Conservation (phyloP, 257 asterid genomes). For the Paulownia fortunei region DNA sequence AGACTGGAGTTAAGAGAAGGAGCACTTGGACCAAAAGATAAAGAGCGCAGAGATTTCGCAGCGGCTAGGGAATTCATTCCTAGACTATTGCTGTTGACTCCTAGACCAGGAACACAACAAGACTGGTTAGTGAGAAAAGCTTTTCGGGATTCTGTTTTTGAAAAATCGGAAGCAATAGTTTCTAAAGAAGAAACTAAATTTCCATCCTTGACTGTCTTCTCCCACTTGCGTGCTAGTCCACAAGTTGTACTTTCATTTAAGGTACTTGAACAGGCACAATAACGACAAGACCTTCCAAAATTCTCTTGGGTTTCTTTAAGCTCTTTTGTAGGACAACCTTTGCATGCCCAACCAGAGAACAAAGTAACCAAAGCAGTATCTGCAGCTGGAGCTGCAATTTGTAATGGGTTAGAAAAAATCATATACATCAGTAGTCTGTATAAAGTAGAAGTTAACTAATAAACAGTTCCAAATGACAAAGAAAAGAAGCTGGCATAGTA, state of each 20-base stretch:
- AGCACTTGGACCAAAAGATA: conserved; percentile 80
- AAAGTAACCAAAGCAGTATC: conserved; percentile 90
- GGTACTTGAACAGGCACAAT: conserved; percentile 55
- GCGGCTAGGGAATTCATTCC: conserved; percentile 72
- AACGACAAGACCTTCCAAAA: conserved; percentile 47
- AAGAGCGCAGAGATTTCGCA: conserved; percentile 76
- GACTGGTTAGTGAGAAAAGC: conserved; percentile 61
- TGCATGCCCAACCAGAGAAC: conserved; percentile 99
- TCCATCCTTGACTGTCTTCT: conserved; percentile 48
- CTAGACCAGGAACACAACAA: conserved; percentile 95
- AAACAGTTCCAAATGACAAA: background rate
- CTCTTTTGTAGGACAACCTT: conserved; percentile 69
- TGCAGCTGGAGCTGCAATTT: conserved; percentile 82
- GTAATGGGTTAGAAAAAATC: conserved; percentile 33
- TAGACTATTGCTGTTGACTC: conserved; percentile 68
- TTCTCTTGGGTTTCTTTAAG: conserved; percentile 44
- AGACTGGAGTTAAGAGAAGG: conserved; percentile 93
- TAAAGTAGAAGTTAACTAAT: background rate
- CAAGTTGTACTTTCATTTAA: conserved; percentile 34
- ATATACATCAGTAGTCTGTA: conserved; percentile 26
- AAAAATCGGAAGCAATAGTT: conserved; percentile 42
- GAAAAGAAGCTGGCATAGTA: conserved; percentile 32
- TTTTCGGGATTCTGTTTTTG: conserved; percentile 50
- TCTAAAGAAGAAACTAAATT: conserved; percentile 40
- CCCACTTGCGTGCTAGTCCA: conserved; percentile 42